These are phyloP conservation scores for Claviceps pusilla DNA, from an alignment of 2,329 filamentous ascomycete genomes.

Conservation along the genomic window DNA sequence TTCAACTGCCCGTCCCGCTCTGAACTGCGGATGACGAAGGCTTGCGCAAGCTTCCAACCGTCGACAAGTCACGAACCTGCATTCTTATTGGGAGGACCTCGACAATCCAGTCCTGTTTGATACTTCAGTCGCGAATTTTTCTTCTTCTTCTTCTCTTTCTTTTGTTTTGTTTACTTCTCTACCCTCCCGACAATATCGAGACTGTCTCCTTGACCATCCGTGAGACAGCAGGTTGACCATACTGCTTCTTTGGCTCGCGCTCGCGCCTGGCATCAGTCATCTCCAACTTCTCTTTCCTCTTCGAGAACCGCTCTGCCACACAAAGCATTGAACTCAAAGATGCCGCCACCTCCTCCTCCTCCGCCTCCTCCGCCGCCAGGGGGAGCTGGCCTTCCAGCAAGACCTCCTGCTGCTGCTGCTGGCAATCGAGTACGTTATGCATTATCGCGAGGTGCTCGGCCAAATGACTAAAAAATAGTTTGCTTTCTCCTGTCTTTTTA, in stretches of 20 bases:
- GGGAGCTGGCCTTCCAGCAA: slow-evolving; percentile 29
- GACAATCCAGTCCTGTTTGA: not conserved
- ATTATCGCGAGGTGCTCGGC: not conserved
- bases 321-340: not conserved
- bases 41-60: slow-evolving; percentile 6
- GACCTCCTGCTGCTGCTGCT: slow-evolving; percentile 38
- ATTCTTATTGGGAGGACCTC: not conserved
- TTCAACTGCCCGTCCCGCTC: not conserved
- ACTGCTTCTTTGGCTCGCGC: not conserved
- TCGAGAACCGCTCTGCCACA: not conserved
- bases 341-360: slow-evolving; percentile 35
- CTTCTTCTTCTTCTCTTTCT: not conserved
- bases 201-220: not conserved
- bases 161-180: no score
- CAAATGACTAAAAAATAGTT: slow-evolving; percentile 3
- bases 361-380: slow-evolving; percentile 47
- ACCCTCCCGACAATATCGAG: not conserved
- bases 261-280: not conserved
- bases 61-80: not conserved
- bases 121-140: no score
- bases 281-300: not conserved
- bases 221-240: not conserved
- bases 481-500: slow-evolving; percentile 22
- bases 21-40: slow-evolving; percentile 9
- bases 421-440: slow-evolving; percentile 46